A percentile compares a stretch with the other conserved stretches of the same genome.
phyloP scores from a whole-genome alignment of 192 early-diverging fungal genomes.

The Dispira parvispora region DNA sequence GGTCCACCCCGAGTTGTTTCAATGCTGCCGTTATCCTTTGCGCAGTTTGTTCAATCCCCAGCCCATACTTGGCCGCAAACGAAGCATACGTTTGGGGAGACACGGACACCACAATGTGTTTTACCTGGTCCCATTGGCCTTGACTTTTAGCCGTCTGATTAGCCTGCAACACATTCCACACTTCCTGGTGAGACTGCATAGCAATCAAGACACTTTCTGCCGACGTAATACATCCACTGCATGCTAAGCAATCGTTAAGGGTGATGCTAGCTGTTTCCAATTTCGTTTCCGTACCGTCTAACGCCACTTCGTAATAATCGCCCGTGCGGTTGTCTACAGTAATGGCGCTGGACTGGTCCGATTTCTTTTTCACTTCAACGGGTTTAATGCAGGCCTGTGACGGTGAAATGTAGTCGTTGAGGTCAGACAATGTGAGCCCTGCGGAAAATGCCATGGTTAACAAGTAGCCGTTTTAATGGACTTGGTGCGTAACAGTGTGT shows the following conservation, averaged over 20 bases:
- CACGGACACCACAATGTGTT: conserved; percentile 63
- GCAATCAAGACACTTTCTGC: conserved; percentile 89
- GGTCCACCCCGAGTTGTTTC: conserved; percentile 64
- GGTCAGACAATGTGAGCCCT: conserved; percentile 75
- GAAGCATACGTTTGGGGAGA: conserved; percentile 84
- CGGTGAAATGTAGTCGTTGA: conserved; percentile 94
- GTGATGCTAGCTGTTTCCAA: conserved; percentile 75
- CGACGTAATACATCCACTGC: conserved; percentile 97
- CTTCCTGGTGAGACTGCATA: conserved; percentile 83
- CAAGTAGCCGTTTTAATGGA: too few relatives aligned
- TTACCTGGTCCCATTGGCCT: conserved; percentile 15
- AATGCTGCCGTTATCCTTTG: conserved; percentile 56
- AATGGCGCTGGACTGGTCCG: conserved; percentile 41
- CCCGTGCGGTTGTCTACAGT: conserved; percentile 51
- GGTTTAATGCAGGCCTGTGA: conserved; percentile 98
- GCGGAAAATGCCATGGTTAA: conserved; percentile 63
- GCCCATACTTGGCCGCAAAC: conserved; percentile 66
- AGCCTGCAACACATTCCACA: conserved; percentile 43
- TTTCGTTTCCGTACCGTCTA: conserved; percentile 67
- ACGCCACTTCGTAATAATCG: conserved; percentile 75
- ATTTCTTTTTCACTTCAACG: conserved; percentile 55
- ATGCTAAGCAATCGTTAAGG: conserved; percentile 94
- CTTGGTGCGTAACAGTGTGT: not conserved
- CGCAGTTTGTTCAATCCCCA: conserved; percentile 50
- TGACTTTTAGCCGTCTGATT: conserved; percentile 28